phyloP scores from a whole-genome alignment of 495 filamentous ascomycete species.

The Penicillium mononematosum region DNA sequence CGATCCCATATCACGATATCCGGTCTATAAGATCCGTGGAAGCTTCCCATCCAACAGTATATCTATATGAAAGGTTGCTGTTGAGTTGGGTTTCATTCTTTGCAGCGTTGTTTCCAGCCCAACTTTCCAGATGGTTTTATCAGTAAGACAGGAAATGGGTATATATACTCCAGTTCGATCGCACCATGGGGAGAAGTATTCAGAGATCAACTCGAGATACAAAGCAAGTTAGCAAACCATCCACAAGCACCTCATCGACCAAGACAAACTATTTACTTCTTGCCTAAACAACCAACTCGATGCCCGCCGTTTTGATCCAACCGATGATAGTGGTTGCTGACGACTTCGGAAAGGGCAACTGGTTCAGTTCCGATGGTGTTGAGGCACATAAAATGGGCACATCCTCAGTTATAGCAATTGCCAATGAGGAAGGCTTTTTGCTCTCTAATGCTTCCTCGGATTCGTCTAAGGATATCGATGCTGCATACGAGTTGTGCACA shows the following conservation, averaged over 20 bases:
- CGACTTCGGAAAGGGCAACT: not conserved
- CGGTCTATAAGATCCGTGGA: constrained; percentile 6
- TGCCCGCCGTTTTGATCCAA: not conserved
- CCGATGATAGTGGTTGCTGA: not conserved
- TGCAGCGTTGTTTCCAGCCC: constrained; percentile 7
- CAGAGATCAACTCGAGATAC: not conserved
- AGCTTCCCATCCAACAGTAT: constrained; percentile 8
- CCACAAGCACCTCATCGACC: not conserved
- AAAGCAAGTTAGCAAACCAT: not conserved
- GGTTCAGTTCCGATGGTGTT: not conserved
- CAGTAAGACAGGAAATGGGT: not conserved
- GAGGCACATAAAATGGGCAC: not conserved
- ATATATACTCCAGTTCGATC: not conserved
- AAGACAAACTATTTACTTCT: not conserved
- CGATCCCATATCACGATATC: not conserved
- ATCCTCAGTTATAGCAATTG: not conserved
- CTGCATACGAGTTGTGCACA: not conserved
- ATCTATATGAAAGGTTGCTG: not conserved
- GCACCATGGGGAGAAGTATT: not conserved
- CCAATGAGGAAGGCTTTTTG: constrained; percentile 6
- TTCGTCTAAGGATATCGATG: not conserved
- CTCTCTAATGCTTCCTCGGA: not conserved
- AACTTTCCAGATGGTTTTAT: not conserved
- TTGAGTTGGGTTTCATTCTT: constrained; percentile 5
- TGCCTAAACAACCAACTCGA: not conserved